Conservation (phyloP, 177 flowering plant genomes). For the Vitis hybrid region DNA sequence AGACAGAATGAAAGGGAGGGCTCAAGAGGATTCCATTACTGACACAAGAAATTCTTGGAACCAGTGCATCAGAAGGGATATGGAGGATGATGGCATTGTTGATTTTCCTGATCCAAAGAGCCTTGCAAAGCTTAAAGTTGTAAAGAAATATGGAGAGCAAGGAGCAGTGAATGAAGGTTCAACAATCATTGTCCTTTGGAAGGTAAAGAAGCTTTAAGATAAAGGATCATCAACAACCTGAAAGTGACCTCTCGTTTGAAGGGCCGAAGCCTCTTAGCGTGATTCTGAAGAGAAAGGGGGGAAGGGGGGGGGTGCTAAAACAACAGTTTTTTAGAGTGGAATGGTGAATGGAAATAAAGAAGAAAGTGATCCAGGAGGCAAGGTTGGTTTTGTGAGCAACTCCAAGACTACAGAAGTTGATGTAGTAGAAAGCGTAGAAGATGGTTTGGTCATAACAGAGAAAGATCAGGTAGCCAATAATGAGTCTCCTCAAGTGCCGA, state of each 20-base stretch:
- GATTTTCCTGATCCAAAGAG: slow-evolving; percentile 69
- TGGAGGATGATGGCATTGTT: slow-evolving; percentile 18
- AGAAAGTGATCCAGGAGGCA: slow-evolving; percentile 21
- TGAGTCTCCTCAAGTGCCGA: slow-evolving; percentile 23
- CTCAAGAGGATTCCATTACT: slow-evolving; percentile 33
- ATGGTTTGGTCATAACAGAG: slow-evolving; percentile 16
- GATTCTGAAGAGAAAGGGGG: slow-evolving; percentile 80
- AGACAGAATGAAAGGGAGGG: slow-evolving; percentile 48
- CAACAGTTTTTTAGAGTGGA: slow-evolving; percentile 22
- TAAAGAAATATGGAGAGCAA: slow-evolving; percentile 29
- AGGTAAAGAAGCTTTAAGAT: slow-evolving; percentile 32
- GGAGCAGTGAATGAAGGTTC: slow-evolving; percentile 20
- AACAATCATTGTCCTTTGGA: slow-evolving; percentile 22
- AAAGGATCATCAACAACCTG: slow-evolving; percentile 33
- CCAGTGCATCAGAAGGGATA: slow-evolving; percentile 32
- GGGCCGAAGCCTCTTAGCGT: slow-evolving; percentile 83
- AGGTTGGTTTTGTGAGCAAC: slow-evolving; percentile 6
- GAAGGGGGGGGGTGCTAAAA: no score
- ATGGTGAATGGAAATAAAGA: slow-evolving; percentile 20
- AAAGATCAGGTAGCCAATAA: slow-evolving; percentile 19
- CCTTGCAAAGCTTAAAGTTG: slow-evolving; percentile 59
- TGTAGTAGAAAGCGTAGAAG: slow-evolving; percentile 15
- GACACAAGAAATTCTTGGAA: slow-evolving; percentile 39
- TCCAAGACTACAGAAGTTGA: slow-evolving; percentile 7
- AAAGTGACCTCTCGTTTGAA: slow-evolving; percentile 52